These are phyloP conservation scores for Coemansia sp. DNA, from an alignment of 192 early-diverging fungal genomes.

Conservation along the genomic window DNA sequence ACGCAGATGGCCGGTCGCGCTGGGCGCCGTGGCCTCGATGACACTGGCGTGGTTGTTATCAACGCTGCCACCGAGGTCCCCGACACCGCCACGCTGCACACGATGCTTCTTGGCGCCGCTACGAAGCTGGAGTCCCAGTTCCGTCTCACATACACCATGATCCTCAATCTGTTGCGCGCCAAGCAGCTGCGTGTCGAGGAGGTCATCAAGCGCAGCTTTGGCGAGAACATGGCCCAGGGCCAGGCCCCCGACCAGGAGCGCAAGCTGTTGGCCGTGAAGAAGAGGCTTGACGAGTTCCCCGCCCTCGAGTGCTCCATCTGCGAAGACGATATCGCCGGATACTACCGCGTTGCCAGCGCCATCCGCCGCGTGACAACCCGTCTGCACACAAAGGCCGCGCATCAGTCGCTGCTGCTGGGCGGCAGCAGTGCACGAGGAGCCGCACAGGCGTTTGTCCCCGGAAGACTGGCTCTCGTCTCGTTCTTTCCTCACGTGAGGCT, in stretches of 20 bases:
- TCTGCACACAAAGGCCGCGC: conserved; percentile 30
- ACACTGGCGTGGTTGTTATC: conserved; percentile 91
- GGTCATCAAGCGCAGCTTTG: conserved; percentile 98
- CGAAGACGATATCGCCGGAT: conserved; percentile 67
- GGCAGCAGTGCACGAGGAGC: conserved; percentile 55
- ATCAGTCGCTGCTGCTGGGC: conserved; percentile 27
- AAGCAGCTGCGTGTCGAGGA: conserved; percentile 96
- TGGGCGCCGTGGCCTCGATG: conserved; percentile 90
- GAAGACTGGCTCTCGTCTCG: conserved; percentile 80
- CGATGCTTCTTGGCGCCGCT: conserved; percentile 84
- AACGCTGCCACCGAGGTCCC: conserved; percentile 62
- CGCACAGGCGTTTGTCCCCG: conserved; percentile 64
- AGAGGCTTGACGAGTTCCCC: conserved; percentile 58
- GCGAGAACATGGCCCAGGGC: conserved; percentile 86
- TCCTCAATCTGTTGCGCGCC: conserved; percentile 91
- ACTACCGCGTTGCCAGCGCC: conserved; percentile 61
- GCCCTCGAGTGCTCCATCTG: conserved; percentile 83
- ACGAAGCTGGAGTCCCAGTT: conserved; percentile 95
- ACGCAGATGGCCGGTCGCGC: conserved; percentile 99
- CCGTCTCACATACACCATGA: conserved; percentile 98
- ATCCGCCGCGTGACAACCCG: conserved; percentile 37
- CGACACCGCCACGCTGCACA: conserved; percentile 61
- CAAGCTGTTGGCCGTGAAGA: conserved; percentile 66
- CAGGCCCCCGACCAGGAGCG: conserved; percentile 80
- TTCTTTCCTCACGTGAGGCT: conserved; percentile 53